These are phyloP conservation scores for Bisporella sp. DNA, from an alignment of 2,329 filamentous ascomycete genomes.

Conservation along the genomic window DNA sequence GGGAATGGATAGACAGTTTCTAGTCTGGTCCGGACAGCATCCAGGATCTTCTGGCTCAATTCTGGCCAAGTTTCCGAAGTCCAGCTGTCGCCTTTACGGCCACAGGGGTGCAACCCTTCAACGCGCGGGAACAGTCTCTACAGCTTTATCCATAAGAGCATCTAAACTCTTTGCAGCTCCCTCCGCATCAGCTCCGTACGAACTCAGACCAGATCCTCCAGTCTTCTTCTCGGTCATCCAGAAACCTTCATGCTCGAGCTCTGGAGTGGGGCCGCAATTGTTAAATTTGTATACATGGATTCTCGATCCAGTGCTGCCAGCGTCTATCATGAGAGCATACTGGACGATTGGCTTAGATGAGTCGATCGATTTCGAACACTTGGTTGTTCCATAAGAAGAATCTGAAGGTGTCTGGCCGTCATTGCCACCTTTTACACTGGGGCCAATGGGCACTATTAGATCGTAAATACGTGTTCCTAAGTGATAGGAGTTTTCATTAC, in stretches of 20 bases:
- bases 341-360: conserved; percentile 90
- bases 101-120: conserved; percentile 87
- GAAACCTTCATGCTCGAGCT: conserved; percentile 88
- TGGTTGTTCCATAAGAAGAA: conserved; percentile 58
- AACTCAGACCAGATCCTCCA: conserved; percentile 69
- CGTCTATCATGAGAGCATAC: conserved; percentile 98
- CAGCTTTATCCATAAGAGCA: conserved; percentile 75
- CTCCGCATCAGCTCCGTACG: conserved; percentile 79
- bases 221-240: conserved; percentile 85
- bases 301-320: conserved; percentile 92
- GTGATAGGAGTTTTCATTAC: not conserved
- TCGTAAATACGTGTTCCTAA: not conserved
- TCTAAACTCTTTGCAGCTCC: conserved; percentile 88
- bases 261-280: conserved; percentile 92
- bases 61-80: conserved; percentile 78
- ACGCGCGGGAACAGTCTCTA: conserved; percentile 74
- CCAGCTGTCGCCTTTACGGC: conserved; percentile 98
- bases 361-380: conserved; percentile 77
- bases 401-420: conserved; percentile 51
- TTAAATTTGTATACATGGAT: conserved; percentile 99
- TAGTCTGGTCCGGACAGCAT: conserved; percentile 74
- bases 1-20: conserved; percentile 93
- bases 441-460: not conserved
- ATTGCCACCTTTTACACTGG: conserved; percentile 8
- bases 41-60: conserved; percentile 75